Base-by-base conservation (phyloP, 306 rosid genomes). In the Acacia melanoxylon region DNA sequence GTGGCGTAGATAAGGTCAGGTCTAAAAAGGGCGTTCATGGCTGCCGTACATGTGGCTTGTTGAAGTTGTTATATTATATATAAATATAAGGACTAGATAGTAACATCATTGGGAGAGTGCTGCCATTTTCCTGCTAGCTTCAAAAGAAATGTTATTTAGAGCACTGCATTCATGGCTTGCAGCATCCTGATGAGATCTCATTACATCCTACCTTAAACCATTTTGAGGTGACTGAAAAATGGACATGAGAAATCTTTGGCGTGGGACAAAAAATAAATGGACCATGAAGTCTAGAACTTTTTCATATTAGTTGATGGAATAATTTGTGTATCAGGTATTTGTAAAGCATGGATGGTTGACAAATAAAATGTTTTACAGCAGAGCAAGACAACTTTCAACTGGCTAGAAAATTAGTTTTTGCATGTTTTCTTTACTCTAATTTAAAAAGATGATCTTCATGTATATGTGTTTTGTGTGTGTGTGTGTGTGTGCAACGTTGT, bases 331-430 rank as follows among this genome's bases (percentile, higher is more conserved):
- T 68, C 22, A 8, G 73, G 75, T 67, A 56, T 82, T 78, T 69
- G 68, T 73, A 45, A 45, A 59, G 74, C 48, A 67, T 56, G 51
- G 72, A 42, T 73, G 33, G 51, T 82, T 85, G 40, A 79, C 71
- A 63, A 61, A 67, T 42, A 27, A 68, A 59, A 24, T 77, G 11
- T 19, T 59, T 59, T 69, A 24, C 27, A 12, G 45, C 20, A 15
- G 49, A 63, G 46, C 33, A n/a, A 65, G 66, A 78, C 74, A 73
- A 80, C 14, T 67, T 16, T 35, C 49, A 68, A 40, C 40, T 72
- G 37, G 37, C 78, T 74, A 48, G 79, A 22, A 75, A 52, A 52
- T 24, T 63, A 82, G 79, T 15, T 48, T 33, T 59, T 49, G n/a
- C 48, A 8, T 29, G 41, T 75, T 70, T 51, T 70, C 40, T 29